Conservation (phyloP, 179 eudicot genomes). For the Silene noctiflora region DNA sequence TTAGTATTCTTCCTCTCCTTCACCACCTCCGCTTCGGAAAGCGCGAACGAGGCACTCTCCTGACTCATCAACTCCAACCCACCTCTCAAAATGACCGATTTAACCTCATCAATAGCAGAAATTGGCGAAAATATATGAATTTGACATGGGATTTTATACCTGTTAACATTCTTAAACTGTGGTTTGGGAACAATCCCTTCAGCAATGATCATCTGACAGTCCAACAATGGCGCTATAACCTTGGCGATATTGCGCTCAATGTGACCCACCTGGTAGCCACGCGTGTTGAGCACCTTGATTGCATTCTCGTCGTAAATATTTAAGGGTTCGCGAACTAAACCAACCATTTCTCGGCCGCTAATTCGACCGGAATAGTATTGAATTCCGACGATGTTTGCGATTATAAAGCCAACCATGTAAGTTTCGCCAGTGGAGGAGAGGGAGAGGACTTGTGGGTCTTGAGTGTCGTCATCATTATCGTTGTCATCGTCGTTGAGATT, state of each 20-base stretch:
- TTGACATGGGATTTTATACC: conserved; percentile 53
- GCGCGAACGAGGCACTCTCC: conserved; percentile 39
- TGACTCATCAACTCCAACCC: conserved; percentile 55
- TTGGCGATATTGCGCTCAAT: conserved; percentile 51
- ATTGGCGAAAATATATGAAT: conserved; percentile 58
- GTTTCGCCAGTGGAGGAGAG: conserved; percentile 45
- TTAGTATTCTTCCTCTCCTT: conserved; percentile 43
- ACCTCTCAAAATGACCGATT: conserved; percentile 34
- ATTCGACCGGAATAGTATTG: conserved; percentile 58
- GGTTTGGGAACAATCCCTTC: conserved; percentile 86
- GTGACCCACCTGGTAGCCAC: conserved; percentile 66
- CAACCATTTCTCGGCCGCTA: conserved; percentile 75
- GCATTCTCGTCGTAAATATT: conserved; percentile 64
- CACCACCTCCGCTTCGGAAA: conserved; percentile 65
- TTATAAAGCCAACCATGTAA: conserved; percentile 59
- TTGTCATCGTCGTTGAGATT: conserved; percentile 12
- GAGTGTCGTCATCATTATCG: conserved; percentile 20
- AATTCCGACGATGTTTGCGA: conserved; percentile 68
- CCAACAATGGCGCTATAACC: conserved; percentile 71
- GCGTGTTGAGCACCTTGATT: conserved; percentile 65
- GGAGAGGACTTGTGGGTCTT: conserved; percentile 26
- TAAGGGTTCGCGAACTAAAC: conserved; percentile 67
- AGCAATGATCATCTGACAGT: conserved; percentile 31
- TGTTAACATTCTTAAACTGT: conserved; percentile 23
- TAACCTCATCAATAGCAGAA: conserved; percentile 39